Evolutionary conservation across 2,329 filamentous ascomycete species (phyloP).

Genomic region (Aspergillus pseudoterreus): DNA sequence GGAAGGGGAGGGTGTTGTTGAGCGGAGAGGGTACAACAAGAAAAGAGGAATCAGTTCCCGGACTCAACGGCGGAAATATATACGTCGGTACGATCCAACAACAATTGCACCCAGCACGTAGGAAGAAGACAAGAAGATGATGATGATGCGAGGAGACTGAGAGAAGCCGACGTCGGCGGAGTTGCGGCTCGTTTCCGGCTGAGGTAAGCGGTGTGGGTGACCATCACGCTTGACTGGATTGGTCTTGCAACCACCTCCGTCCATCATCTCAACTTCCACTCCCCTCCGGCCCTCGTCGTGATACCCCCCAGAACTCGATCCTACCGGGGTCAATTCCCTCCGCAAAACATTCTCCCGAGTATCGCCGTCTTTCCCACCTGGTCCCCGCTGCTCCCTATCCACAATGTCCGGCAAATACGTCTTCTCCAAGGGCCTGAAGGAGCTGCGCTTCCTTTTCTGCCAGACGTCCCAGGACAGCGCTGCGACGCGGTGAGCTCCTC

Average conservation of each 20-base stretch:
- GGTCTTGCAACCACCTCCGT: conserved; percentile 11
- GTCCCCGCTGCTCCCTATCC: conserved; percentile 4
- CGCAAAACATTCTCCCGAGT: background rate
- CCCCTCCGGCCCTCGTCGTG: conserved; percentile 5
- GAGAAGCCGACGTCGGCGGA: conserved; percentile 17
- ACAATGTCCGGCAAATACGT: conserved; percentile 90
- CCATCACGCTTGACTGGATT: conserved; percentile 24
- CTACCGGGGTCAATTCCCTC: conserved; percentile 3
- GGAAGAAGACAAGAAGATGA: conserved; percentile 13
- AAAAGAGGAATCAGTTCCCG: background rate
- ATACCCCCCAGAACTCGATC: conserved; percentile 4
- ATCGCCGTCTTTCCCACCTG: background rate
- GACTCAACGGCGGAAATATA: background rate
- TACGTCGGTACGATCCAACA: background rate
- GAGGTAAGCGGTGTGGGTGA: conserved; percentile 24
- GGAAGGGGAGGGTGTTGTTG: conserved; percentile 9
- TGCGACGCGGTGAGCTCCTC: conserved; percentile 71
- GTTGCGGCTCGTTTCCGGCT: conserved; percentile 22
- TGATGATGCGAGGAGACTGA: background rate
- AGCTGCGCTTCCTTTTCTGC: conserved; percentile 96
- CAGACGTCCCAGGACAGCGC: conserved; percentile 90
- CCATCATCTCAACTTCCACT: conserved; percentile 4
- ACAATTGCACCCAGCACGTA: background rate
- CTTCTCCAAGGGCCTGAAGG: conserved; percentile 83
- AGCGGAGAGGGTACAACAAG: conserved; percentile 8